Conservation (phyloP, 2,329 filamentous ascomycete genomes). For the Xylaria polymorpha region DNA sequence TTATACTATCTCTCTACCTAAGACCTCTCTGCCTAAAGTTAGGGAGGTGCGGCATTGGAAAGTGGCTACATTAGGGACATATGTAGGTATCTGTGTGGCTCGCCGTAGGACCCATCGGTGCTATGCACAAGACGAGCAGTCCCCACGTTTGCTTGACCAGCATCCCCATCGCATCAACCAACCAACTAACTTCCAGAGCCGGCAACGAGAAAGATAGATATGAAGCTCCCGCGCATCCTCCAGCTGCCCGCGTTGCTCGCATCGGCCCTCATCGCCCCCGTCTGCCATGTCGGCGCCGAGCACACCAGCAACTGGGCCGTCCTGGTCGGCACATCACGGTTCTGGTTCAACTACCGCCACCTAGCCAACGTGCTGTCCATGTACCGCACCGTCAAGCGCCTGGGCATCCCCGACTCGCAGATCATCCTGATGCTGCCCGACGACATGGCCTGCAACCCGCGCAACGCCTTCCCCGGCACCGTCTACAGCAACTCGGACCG, state of each 20-base stretch:
- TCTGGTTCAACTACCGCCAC: slow-evolving; percentile 99
- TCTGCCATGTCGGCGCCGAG: slow-evolving; percentile 66
- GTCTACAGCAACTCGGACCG: slow-evolving; percentile 99
- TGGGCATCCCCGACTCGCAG: slow-evolving; percentile 97
- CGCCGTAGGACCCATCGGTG: too few species aligned
- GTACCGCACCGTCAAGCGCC: slow-evolving; percentile 96
- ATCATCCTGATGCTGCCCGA: slow-evolving; percentile 99
- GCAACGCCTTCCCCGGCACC: slow-evolving; percentile 96
- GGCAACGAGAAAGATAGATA: too few species aligned
- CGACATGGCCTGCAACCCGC: slow-evolving; percentile 99
- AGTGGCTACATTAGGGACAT: too few species aligned
- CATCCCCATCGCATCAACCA: too few species aligned
- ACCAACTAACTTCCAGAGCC: too few species aligned
- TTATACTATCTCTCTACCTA: too few species aligned
- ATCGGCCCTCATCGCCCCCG: slow-evolving; percentile 59
- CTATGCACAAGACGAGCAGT: too few species aligned
- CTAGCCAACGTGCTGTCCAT: slow-evolving; percentile 97
- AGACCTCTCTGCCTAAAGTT: too few species aligned
- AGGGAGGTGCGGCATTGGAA: too few species aligned
- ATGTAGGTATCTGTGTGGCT: too few species aligned
- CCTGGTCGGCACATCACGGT: slow-evolving; percentile 96
- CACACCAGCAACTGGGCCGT: slow-evolving; percentile 99
- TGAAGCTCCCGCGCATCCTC: slow-evolving; percentile 63
- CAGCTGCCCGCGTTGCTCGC: slow-evolving; percentile 62
- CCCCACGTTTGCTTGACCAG: too few species aligned